Evolutionary conservation across 176 grass and related monocot genomes (phyloP).

Genomic region (Paspalum vaginatum): DNA sequence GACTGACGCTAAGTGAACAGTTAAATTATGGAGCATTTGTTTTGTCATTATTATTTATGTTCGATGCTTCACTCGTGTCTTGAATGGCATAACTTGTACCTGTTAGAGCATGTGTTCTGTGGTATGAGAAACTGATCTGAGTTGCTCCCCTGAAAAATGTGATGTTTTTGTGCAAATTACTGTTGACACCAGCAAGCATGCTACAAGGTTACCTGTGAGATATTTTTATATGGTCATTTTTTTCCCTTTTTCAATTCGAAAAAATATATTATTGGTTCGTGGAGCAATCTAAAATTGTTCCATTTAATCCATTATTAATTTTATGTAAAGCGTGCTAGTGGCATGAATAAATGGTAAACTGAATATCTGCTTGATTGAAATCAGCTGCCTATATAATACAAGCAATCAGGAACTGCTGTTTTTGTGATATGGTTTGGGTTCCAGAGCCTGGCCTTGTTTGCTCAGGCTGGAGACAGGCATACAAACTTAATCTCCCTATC

Average conservation of each 20-base stretch:
- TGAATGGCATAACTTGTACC: not conserved
- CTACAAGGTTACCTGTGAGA: not conserved
- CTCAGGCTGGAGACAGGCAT: not conserved
- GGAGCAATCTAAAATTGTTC: not conserved
- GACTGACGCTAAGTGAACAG: not conserved
- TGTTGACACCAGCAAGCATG: not conserved
- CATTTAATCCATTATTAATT: not conserved
- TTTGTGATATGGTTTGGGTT: not conserved
- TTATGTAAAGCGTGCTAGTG: not conserved
- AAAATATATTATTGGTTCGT: not conserved
- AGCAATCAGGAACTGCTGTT: not conserved
- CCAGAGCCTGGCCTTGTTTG: not conserved
- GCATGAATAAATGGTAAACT: not conserved
- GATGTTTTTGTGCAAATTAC: not conserved
- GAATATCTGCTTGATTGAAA: not conserved
- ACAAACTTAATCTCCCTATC: not conserved
- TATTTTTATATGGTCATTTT: not conserved
- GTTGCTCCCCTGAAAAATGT: not conserved
- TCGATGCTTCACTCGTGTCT: not conserved
- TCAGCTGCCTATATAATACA: not conserved
- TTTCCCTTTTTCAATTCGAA: not conserved
- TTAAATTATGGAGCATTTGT: not conserved
- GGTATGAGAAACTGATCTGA: not conserved
- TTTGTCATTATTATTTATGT: not conserved
- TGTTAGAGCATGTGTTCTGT: not conserved